These are phyloP conservation scores for Jimgerdemannia lactiflua DNA, from an alignment of 192 early-diverging fungal species.

Conservation along the genomic window DNA sequence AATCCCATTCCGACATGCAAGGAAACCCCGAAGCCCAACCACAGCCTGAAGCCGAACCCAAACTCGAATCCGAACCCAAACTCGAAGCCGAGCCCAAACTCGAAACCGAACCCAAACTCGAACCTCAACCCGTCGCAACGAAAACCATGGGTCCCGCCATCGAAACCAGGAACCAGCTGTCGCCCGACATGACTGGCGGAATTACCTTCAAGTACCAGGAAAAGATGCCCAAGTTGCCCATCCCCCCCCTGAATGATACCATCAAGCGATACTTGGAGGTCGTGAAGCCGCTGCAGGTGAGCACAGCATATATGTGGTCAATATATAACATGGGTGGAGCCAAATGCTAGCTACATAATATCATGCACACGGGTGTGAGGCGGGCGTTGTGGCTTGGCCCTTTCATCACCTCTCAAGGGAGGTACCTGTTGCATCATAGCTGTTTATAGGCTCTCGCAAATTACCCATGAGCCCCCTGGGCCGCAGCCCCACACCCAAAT, in stretches of 20 bases:
- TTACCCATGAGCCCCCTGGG: not conserved
- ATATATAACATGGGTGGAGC: constrained; percentile 32
- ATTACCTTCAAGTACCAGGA: constrained; percentile 61
- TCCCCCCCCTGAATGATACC: constrained; percentile 52
- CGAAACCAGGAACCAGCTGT: not conserved
- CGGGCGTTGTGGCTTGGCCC: no score
- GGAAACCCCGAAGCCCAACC: no score
- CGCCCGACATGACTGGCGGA: constrained; percentile 9
- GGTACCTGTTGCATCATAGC: no score
- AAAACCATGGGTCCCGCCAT: no score
- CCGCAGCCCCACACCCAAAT: constrained; percentile 37
- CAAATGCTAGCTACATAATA: not conserved
- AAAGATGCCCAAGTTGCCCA: constrained; percentile 52
- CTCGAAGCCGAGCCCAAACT: no score
- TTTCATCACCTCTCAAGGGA: no score
- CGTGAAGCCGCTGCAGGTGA: constrained; percentile 54
- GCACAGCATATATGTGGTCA: constrained; percentile 48
- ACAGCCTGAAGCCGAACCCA: no score
- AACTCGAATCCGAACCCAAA: no score
- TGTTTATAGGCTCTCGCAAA: constrained; percentile 5
- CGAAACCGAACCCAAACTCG: no score
- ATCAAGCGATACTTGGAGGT: constrained; percentile 43
- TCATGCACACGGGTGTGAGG: no score
- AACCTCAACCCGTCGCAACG: no score
- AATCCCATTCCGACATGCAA: no score